phyloP scores from a whole-genome alignment of 345 rosid species.

The Populus simonii region DNA sequence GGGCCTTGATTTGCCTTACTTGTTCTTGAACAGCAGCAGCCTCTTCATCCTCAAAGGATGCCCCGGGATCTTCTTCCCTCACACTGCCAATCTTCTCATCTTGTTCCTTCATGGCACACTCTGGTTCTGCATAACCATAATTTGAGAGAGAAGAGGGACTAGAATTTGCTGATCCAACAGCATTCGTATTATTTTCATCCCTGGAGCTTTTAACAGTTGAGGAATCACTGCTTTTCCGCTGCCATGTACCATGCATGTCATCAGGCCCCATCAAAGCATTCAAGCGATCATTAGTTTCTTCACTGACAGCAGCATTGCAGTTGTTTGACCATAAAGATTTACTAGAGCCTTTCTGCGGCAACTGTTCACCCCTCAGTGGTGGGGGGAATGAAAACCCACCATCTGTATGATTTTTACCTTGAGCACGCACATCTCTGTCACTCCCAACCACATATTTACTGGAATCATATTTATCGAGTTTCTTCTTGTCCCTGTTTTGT shows the following conservation, averaged over 20 bases:
- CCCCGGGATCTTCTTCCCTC: conserved; percentile 71
- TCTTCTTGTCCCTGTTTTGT: conserved; percentile 44
- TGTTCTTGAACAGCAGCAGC: conserved; percentile 95
- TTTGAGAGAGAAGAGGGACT: conserved; percentile 67
- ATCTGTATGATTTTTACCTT: conserved; percentile 51
- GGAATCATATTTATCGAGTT: conserved; percentile 42
- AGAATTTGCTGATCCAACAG: conserved; percentile 58
- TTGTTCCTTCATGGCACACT: conserved; percentile 50
- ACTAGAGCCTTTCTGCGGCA: conserved; percentile 53
- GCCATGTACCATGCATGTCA: conserved; percentile 76
- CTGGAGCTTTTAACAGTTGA: conserved; percentile 68
- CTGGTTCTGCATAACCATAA: conserved; percentile 59
- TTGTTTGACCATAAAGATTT: conserved; percentile 67
- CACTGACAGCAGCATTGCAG: conserved; percentile 38
- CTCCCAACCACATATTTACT: conserved; percentile 40
- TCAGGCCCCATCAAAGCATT: conserved; percentile 57
- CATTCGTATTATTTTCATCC: conserved; percentile 59
- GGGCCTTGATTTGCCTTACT: conserved; percentile 91
- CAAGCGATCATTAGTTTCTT: conserved; percentile 48
- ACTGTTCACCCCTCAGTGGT: conserved; percentile 53
- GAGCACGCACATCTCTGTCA: conserved; percentile 43
- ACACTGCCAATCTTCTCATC: conserved; percentile 44
- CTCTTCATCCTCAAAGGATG: conserved; percentile 87
- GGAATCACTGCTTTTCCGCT: conserved; percentile 72
- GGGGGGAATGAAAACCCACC: conserved; percentile 80